Evolutionary conservation across 2,329 filamentous ascomycete genomes (phyloP), one percentile per base, ranked within the genome.

Genomic region (Hypomyces perniciosus): DNA sequence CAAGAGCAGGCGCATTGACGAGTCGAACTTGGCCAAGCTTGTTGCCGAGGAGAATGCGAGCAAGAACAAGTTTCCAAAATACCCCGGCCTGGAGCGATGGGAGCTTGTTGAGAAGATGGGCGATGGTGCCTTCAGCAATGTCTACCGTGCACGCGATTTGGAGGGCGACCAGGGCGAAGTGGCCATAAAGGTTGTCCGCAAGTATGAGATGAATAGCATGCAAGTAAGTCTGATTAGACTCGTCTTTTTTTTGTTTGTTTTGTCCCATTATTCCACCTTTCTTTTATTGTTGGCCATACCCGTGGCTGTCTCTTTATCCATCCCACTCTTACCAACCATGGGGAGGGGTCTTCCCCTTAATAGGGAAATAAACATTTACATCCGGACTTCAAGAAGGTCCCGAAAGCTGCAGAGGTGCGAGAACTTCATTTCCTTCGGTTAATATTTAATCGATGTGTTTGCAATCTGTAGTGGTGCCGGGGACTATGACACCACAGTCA

Each of bases 191-290:
- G 93, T 99, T 46, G 93, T 99, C 57, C 87, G 93, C 65, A 97
- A 97, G 74, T 97, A 90, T 68, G 93, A 99, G 73, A 96, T 99
- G 89, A 97, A 96, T 73, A 91, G 85, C 59, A 90, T 86, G 77
- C 93, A 97, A 90, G 93, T 99, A 81, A 81, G 90, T 86, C 63
- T 52, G 43, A 46, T 29, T 54, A 54, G 57, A 53, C 39, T 51
- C 57, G 57, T 55, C 50, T 56, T 56, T 57, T 57, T 29, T 53
- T 57, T 61, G 55, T 41, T 49, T 52, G 51, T 52, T 45, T 56
- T 51, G 56, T 57, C 40, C 42, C 31, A 10, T 37, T 46, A 13
- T 13, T 31, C 10, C 29, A 37, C 48, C 46, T 50, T 29, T 45
- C 49, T 34, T 40, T 59, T 56, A 52, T 54, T 44, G 57, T 59